Conservation (phyloP, 495 filamentous ascomycete species). For the Aspergillus sclerotioniger region DNA sequence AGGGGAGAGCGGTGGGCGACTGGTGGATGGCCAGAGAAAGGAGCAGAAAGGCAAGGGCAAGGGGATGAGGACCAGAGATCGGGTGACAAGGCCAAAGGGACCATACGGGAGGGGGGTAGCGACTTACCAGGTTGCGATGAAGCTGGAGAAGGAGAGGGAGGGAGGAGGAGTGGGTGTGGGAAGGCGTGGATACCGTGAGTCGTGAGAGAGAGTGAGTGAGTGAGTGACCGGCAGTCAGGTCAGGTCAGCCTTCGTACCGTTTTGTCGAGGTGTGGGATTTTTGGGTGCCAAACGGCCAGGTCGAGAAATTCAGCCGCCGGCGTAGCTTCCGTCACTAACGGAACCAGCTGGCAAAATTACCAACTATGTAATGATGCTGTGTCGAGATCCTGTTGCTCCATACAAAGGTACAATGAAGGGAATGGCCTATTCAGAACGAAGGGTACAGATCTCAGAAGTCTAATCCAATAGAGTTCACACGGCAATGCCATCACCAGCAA, state of each 20-base stretch:
- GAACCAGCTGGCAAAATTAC: slow-evolving; percentile 4
- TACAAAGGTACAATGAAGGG: not conserved
- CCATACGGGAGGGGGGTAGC: not conserved
- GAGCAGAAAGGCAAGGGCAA: slow-evolving; percentile 8
- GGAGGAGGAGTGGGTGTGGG: slow-evolving; percentile 9
- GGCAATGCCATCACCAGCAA: not conserved
- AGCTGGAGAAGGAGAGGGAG: slow-evolving; percentile 20
- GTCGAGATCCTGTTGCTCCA: too few relatives aligned
- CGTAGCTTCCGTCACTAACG: slow-evolving; percentile 38
- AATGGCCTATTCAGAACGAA: not conserved
- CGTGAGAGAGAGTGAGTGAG: slow-evolving; percentile 9
- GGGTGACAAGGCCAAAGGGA: not conserved
- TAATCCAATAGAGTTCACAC: too few relatives aligned
- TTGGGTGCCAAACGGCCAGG: slow-evolving; percentile 28
- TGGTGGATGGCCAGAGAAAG: slow-evolving; percentile 17
- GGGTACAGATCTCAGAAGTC: too few relatives aligned
- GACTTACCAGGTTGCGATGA: slow-evolving; percentile 15
- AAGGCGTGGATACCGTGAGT: slow-evolving; percentile 9
- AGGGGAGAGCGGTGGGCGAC: slow-evolving; percentile 8
- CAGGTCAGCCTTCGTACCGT: slow-evolving; percentile 9
- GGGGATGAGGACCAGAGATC: not conserved
- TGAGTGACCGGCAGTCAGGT: slow-evolving; percentile 15
- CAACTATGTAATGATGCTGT: not conserved
- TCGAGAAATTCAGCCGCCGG: slow-evolving; percentile 33
- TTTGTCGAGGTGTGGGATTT: slow-evolving; percentile 29